Evolutionary conservation across 257 asterid species (phyloP), one percentile per base, ranked within the genome.

Genomic region (Ligustrum vulgare): DNA sequence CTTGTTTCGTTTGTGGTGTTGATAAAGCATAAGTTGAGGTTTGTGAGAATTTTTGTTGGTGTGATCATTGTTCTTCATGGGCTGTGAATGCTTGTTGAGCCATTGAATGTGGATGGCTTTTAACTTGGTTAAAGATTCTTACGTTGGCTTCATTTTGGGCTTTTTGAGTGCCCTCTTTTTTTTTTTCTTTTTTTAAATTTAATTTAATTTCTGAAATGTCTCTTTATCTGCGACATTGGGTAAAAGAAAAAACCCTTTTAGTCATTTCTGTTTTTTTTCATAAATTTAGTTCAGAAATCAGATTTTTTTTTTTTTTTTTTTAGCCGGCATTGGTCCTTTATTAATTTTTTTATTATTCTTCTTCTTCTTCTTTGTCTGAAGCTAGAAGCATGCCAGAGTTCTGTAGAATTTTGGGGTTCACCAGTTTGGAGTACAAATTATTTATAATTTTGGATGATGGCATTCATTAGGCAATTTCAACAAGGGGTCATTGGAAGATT

Each of bases 31-130:
- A 66, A 72, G 64, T 33, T 56, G 56, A 79, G 74, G 73, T 66
- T 35, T 16, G 62, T 36, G 13, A 15, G 15, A 36, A 2, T 56
- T 69, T 49, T 65, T 51, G 66, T 71, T 82, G 12, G 36, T 64
- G 31, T 79, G 77, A 82, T 82, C 77, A 60, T 32, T 45, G 25
- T 3, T 60, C 13, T 34, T 72, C 43, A 7, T 34, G 75, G 51
- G 51, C 34, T 22, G 66, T 63, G 70, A 66, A 31, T 81, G 73
- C 78, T 58, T 56, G 60, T 70, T 71, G 37, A 12, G 9, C 11
- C 13, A 33, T 51, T 43, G 49, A 67, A 13, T 47, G 81, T 79
- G 67, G 56, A 25, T 78, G 70, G 63, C 37, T 23, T 51, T 66
- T 72, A 41, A 65, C 28, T 77, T 65, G 66, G 58, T 74, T 16